Evolutionary conservation across 148 eudicot species (phyloP).

Genomic region (Pharnaceum exiguum): DNA sequence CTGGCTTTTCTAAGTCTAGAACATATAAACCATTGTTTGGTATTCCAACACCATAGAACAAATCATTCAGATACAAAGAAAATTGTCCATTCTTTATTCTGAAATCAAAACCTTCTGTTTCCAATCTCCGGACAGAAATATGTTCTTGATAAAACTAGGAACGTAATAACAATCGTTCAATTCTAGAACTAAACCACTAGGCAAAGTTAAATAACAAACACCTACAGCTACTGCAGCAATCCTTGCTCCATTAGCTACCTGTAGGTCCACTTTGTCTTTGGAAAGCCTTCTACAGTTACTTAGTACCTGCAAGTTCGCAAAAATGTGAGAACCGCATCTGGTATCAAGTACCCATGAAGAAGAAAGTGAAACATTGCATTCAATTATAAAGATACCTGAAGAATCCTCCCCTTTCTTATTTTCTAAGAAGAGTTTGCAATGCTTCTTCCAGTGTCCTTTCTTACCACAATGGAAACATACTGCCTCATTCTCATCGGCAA

Average conservation of each 20-base stretch:
- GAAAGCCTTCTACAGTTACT: neutral
- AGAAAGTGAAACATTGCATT: neutral
- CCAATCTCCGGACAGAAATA: too few relatives aligned
- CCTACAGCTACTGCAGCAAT: conserved; percentile 5
- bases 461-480: conserved; percentile 1
- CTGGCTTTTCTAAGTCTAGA: too few relatives aligned
- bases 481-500: neutral
- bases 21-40: too few relatives aligned
- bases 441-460: neutral
- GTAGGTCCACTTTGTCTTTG: neutral
- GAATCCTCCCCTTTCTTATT: conserved; percentile 1
- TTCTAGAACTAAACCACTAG: neutral
- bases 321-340: conserved; percentile 15
- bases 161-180: neutral
- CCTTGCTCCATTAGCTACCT: conserved; percentile 11
- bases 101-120: too few relatives aligned
- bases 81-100: too few relatives aligned
- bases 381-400: conserved; percentile 12
- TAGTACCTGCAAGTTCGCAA: neutral
- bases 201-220: neutral
- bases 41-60: too few relatives aligned
- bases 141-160: neutral
- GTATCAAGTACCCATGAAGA: conserved; percentile 5
- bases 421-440: neutral
- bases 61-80: too few relatives aligned